A percentile compares a stretch with the other conserved stretches of the same genome.
Evolutionary conservation across 1,284 basidiomycete species (phyloP).

Genomic region (Malassezia sympodialis): DNA sequence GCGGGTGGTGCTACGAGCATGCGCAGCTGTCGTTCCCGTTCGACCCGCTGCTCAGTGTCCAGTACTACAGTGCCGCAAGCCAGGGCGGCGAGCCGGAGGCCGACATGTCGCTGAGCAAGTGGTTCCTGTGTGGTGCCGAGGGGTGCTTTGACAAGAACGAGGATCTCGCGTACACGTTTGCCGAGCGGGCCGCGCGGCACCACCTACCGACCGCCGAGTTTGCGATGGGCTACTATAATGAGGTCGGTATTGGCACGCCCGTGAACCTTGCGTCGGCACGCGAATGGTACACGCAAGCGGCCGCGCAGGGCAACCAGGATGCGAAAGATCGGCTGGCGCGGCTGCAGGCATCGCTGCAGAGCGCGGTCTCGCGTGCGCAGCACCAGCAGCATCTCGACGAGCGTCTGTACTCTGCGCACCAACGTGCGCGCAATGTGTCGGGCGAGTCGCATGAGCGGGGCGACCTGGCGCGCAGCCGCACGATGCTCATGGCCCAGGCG

Average conservation of each 20-base stretch:
- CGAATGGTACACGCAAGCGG: constrained; percentile 61
- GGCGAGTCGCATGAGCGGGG: constrained; percentile 1
- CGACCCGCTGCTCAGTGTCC: constrained; percentile 77
- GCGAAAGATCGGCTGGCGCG: constrained; percentile 65
- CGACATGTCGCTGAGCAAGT: constrained; percentile 88
- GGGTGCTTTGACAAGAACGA: constrained; percentile 80
- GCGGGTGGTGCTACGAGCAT: constrained; percentile 79
- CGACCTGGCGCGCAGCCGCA: constrained; percentile 10
- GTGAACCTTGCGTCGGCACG: constrained; percentile 58
- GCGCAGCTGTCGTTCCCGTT: constrained; percentile 74
- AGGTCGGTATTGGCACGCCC: constrained; percentile 54
- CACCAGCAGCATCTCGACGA: constrained; percentile 68
- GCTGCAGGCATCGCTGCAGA: constrained; percentile 51
- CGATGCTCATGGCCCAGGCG: constrained; percentile 13
- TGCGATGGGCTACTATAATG: constrained; percentile 83
- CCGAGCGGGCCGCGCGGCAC: constrained; percentile 75
- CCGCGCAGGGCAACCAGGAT: constrained; percentile 69
- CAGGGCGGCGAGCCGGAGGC: constrained; percentile 61
- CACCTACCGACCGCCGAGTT: constrained; percentile 76
- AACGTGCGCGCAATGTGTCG: constrained; percentile 55
- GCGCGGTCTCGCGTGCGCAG: constrained; percentile 63
- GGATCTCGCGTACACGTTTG: constrained; percentile 72
- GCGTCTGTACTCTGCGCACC: constrained; percentile 70
- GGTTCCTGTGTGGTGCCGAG: constrained; percentile 82
- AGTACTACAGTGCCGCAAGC: constrained; percentile 73